These are phyloP conservation scores for Sphagnurus paluster DNA, from an alignment of 1,284 basidiomycete species.

Conservation along the genomic window DNA sequence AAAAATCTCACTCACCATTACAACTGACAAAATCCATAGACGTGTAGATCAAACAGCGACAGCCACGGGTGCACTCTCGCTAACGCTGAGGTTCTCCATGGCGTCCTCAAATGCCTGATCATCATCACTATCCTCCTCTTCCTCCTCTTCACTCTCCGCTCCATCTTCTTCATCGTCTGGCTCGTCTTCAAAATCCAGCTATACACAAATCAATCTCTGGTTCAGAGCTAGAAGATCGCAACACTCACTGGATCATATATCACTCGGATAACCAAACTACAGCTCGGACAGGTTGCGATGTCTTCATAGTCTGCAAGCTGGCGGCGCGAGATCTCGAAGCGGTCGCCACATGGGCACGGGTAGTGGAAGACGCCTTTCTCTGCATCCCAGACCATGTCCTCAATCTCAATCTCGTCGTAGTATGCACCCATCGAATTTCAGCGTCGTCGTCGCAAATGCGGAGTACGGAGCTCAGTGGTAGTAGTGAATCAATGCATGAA, in stretches of 20 bases:
- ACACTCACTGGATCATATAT: slow-evolving; percentile 90
- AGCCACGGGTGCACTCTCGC: slow-evolving; percentile 23
- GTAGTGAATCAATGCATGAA: slow-evolving; percentile 18
- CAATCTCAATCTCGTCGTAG: slow-evolving; percentile 94
- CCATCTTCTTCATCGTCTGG: slow-evolving; percentile 46
- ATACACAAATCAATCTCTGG: slow-evolving; percentile 2
- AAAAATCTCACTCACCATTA: too few relatives aligned
- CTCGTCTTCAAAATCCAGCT: slow-evolving; percentile 78
- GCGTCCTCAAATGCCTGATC: slow-evolving; percentile 64
- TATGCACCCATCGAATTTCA: slow-evolving; percentile 67
- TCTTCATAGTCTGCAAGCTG: slow-evolving; percentile 94
- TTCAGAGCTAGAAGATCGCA: background rate
- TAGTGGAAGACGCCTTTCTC: slow-evolving; percentile 88
- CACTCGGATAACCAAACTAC: slow-evolving; percentile 90
- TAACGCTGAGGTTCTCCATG: slow-evolving; percentile 58
- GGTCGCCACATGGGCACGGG: slow-evolving; percentile 97
- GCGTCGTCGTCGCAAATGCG: slow-evolving; percentile 3
- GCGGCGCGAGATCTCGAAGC: slow-evolving; percentile 91
- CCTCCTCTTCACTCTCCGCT: slow-evolving; percentile 40
- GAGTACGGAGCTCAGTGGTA: slow-evolving; percentile 9
- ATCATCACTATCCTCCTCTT: slow-evolving; percentile 41
- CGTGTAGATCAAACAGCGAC: slow-evolving; percentile 13
- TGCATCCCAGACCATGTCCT: slow-evolving; percentile 93
- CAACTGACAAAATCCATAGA: too few relatives aligned
- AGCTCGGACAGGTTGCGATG: slow-evolving; percentile 96